Evolutionary conservation across 371 early-diverging fungal genomes (phyloP).

Genomic region (Haplosporangium sp.): DNA sequence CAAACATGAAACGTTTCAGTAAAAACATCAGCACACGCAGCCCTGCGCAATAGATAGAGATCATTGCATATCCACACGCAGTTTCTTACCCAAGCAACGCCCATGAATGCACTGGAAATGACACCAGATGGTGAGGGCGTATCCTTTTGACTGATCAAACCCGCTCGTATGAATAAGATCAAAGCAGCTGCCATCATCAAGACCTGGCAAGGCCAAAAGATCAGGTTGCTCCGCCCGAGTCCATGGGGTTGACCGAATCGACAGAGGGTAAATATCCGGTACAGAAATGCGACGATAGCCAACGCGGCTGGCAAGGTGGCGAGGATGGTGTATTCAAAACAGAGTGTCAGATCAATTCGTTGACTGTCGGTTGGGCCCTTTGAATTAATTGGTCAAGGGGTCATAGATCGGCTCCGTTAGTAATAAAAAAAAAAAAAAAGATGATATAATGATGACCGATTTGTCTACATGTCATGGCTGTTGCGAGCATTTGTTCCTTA

Average conservation of each 20-base stretch:
- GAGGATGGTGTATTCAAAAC: constrained; percentile 44
- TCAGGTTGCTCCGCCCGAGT: constrained; percentile 21
- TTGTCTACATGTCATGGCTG: not conserved
- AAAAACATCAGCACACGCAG: not conserved
- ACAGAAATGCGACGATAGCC: constrained; percentile 12
- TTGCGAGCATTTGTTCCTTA: constrained; percentile 1
- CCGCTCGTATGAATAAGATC: constrained; percentile 26
- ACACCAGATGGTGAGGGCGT: constrained; percentile 22
- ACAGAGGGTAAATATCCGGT: constrained; percentile 4
- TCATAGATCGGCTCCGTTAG: not conserved
- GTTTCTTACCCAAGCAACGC: constrained; percentile 24
- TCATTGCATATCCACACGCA: not conserved
- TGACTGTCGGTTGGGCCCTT: constrained; percentile 36
- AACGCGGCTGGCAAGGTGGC: constrained; percentile 28
- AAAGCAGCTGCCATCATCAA: constrained; percentile 18
- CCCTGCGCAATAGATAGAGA: constrained; percentile 2
- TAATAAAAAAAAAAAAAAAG: not conserved
- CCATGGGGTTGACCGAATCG: constrained; percentile 8
- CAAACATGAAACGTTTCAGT: not conserved
- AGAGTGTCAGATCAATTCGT: constrained; percentile 36
- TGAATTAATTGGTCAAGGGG: not conserved
- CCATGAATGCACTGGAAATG: constrained; percentile 21
- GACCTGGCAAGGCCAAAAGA: constrained; percentile 36
- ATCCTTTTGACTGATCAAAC: constrained; percentile 2
- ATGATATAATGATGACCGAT: not conserved